These are phyloP conservation scores for Cryphonectria radicalis DNA, from an alignment of 2,329 filamentous ascomycete species.

Conservation along the genomic window DNA sequence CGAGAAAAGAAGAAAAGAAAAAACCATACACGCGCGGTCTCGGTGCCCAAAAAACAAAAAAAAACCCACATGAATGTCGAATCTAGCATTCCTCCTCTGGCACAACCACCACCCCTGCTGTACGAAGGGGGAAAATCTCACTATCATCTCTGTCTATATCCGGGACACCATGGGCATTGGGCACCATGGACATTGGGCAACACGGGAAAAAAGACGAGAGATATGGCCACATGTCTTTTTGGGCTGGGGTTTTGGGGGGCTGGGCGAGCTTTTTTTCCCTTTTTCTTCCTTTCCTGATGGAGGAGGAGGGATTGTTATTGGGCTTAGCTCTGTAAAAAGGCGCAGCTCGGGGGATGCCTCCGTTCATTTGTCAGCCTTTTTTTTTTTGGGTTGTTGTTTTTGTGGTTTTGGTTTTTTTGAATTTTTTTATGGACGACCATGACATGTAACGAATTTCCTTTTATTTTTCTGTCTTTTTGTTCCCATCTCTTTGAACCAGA, in stretches of 20 bases:
- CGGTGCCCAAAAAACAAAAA: not conserved
- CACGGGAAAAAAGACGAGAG: constrained; percentile 12
- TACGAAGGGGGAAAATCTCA: not conserved
- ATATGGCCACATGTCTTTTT: constrained; percentile 28
- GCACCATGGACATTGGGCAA: constrained; percentile 10
- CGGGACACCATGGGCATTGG: constrained; percentile 8
- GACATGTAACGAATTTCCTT: constrained; percentile 17
- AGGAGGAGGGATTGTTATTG: constrained; percentile 7
- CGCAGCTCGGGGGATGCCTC: constrained; percentile 6
- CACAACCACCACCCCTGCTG: not conserved
- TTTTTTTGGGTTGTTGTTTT: not conserved
- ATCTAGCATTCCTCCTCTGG: not conserved
- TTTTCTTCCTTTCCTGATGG: not conserved
- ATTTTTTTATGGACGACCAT: not conserved
- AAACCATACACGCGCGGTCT: not conserved
- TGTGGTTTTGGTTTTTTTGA: not conserved
- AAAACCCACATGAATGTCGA: not conserved
- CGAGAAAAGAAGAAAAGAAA: not conserved
- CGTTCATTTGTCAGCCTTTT: not conserved
- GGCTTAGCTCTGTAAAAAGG: not conserved
- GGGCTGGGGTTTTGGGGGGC: not conserved
- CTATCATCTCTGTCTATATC: constrained; percentile 18
- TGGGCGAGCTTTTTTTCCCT: not conserved
- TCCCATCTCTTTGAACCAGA: not conserved
- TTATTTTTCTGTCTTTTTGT: too few species aligned